Base-by-base conservation (phyloP, 2,329 filamentous ascomycete genomes). In the Sclerotinia subarctica region DNA sequence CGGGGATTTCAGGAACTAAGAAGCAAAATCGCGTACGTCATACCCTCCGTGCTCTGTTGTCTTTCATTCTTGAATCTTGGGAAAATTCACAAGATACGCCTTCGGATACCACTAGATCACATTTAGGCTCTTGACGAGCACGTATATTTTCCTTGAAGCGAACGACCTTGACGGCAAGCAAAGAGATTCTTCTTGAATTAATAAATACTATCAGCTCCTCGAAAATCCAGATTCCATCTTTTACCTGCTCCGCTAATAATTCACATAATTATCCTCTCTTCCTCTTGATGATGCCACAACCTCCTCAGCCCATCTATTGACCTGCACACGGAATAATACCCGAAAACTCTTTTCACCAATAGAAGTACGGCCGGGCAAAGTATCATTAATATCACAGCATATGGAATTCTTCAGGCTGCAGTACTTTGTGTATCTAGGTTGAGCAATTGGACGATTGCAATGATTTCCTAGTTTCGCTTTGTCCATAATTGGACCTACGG, bases 1-100 rank as follows among this genome's bases (percentile, higher is more conserved):
- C 71, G 86, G 85, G 24, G 86, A 88, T 75, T 88, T 88, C 76
- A 81, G 86, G 68, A 88, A 86, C 49, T 88, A 70, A 68, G 24
- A 59, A 8, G 5, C 19, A 47, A 47, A 32, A 47, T 17, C 44
- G 26, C 42, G 19, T 21, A 15, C 19, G 26, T 6, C 26, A 47
- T 15, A 29, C 26, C 5, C 42, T 46, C 15, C 8, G 10, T 21
- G 4, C 3, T 29, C 17, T 11, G 10, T 32, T 21, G 24, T 29
- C 26, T 54, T 21, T 21, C 24, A 46, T 10, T 35, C 8, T 35
- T 53, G 26, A 32, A 26, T 32, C 51, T 53, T 6, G 15, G 15
- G 51, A 29, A 21, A 32, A 32, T 53, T 26, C 29, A 53, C 26
- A 26, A 26, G 51, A 53, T 10, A 42, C 3, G 38, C 38, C 15